Evolutionary conservation across 306 rosid genomes (phyloP).

Genomic region (Vigna angularis): DNA sequence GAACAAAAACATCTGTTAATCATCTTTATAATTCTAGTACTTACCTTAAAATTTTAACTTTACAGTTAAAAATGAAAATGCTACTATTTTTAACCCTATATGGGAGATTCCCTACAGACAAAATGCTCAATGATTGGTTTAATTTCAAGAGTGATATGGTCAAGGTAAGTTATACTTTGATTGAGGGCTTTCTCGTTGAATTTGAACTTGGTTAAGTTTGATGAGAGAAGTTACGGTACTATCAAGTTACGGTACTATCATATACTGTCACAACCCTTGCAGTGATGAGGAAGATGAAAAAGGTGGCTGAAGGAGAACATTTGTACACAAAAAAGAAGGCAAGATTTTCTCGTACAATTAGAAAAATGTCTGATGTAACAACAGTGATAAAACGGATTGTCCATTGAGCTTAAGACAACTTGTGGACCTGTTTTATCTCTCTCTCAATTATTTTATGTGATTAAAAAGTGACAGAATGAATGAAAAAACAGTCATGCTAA

Average conservation of each 20-base stretch:
- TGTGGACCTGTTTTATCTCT: constrained; percentile 23
- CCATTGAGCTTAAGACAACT: constrained; percentile 35
- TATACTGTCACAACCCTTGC: constrained; percentile 7
- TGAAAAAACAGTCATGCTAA: not conserved
- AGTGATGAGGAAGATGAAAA: constrained; percentile 12
- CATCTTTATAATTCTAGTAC: not conserved
- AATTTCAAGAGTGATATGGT: not conserved
- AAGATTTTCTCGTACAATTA: constrained; percentile 32
- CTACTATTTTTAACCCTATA: not conserved
- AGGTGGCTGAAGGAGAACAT: constrained; percentile 17
- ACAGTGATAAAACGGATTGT: constrained; percentile 22
- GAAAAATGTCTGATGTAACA: constrained; percentile 35
- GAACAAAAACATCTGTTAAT: not conserved
- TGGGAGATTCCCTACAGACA: not conserved
- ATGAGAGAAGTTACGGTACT: not conserved
- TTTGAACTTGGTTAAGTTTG: constrained; percentile 5
- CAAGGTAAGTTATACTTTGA: constrained; percentile 10
- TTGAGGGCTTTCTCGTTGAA: not conserved
- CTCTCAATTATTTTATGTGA: not conserved
- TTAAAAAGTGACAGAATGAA: not conserved
- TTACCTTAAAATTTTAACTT: constrained; percentile 17
- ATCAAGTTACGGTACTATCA: constrained; percentile 8
- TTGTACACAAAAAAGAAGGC: constrained; percentile 28
- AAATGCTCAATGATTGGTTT: not conserved
- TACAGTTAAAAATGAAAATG: not conserved